Evolutionary conservation across 1,139 yeast species (phyloP).

Genomic region (Candida tropicalis): DNA sequence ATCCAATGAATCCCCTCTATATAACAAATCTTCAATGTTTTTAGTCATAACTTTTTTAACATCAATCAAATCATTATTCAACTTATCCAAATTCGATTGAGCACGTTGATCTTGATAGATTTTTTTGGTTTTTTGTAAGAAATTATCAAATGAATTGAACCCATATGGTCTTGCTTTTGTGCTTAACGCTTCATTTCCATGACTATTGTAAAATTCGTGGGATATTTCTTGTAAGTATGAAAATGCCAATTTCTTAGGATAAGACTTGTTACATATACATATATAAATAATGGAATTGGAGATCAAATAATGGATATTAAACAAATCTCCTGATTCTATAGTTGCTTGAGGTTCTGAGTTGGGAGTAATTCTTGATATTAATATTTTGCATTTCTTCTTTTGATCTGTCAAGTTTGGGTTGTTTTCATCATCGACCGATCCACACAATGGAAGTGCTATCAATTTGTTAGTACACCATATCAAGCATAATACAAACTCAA

Average conservation of each 20-base stretch:
- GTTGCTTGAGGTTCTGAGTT: slow-evolving; percentile 86
- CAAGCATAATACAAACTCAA: neutral
- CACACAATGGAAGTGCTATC: slow-evolving; percentile 82
- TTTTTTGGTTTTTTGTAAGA: slow-evolving; percentile 84
- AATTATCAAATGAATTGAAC: slow-evolving; percentile 81
- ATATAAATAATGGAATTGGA: slow-evolving; percentile 69
- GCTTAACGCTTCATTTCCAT: slow-evolving; percentile 68
- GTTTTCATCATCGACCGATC: slow-evolving; percentile 83
- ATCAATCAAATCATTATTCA: slow-evolving; percentile 87
- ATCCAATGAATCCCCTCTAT: slow-evolving; percentile 93
- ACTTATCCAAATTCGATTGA: slow-evolving; percentile 80
- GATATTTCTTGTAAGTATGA: slow-evolving; percentile 83
- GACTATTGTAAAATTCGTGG: slow-evolving; percentile 78
- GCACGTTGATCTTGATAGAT: slow-evolving; percentile 91
- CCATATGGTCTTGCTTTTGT: slow-evolving; percentile 83
- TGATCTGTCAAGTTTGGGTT: slow-evolving; percentile 64
- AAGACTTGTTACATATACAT: slow-evolving; percentile 73
- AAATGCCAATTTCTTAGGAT: slow-evolving; percentile 88
- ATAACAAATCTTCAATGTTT: slow-evolving; percentile 89
- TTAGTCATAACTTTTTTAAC: slow-evolving; percentile 95
- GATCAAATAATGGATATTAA: slow-evolving; percentile 75
- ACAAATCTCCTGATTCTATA: slow-evolving; percentile 68
- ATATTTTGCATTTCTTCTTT: slow-evolving; percentile 80
- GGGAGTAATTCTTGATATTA: slow-evolving; percentile 75
- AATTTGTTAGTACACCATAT: slow-evolving; percentile 5